These are phyloP conservation scores for Glycyrrhiza uralensis DNA, from an alignment of 306 rosid species.

Conservation along the genomic window DNA sequence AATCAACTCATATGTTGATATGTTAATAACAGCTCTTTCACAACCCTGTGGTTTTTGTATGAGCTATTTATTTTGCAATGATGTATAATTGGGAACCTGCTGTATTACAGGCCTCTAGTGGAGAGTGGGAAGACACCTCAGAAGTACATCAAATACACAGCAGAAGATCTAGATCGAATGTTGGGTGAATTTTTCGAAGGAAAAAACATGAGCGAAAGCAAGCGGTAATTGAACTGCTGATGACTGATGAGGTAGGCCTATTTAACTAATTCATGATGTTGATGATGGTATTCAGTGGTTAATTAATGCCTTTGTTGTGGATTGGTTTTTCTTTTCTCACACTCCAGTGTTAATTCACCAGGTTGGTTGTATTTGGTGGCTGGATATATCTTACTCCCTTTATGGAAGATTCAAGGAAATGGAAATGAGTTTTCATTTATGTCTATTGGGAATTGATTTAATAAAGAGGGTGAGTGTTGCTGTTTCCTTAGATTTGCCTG, in stretches of 20 bases:
- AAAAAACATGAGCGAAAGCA: constrained; percentile 66
- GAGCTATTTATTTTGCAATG: neutral
- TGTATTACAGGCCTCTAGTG: constrained; percentile 61
- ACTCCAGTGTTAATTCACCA: neutral
- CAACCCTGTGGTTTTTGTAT: neutral
- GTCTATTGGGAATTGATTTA: constrained; percentile 1
- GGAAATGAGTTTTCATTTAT: neutral
- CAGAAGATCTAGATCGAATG: constrained; percentile 95
- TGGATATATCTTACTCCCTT: neutral
- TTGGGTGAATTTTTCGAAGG: constrained; percentile 96
- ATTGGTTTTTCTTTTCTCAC: constrained; percentile 1
- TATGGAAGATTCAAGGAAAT: neutral
- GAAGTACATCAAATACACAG: constrained; percentile 69
- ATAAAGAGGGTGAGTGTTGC: constrained; percentile 14
- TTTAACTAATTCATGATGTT: neutral
- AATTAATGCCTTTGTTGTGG: neutral
- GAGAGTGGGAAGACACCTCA: constrained; percentile 89
- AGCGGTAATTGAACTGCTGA: constrained; percentile 34
- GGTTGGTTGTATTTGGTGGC: constrained; percentile 23
- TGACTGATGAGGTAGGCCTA: neutral
- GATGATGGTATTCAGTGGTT: neutral
- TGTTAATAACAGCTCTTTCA: neutral
- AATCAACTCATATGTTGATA: neutral
- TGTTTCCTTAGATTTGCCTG: constrained; percentile 14
- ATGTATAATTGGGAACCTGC: constrained; percentile 4